A percentile compares a stretch with the other conserved stretches of the same genome.
phyloP scores from a whole-genome alignment of 2,329 filamentous ascomycete genomes.

The Aspergillus viridinutans region DNA sequence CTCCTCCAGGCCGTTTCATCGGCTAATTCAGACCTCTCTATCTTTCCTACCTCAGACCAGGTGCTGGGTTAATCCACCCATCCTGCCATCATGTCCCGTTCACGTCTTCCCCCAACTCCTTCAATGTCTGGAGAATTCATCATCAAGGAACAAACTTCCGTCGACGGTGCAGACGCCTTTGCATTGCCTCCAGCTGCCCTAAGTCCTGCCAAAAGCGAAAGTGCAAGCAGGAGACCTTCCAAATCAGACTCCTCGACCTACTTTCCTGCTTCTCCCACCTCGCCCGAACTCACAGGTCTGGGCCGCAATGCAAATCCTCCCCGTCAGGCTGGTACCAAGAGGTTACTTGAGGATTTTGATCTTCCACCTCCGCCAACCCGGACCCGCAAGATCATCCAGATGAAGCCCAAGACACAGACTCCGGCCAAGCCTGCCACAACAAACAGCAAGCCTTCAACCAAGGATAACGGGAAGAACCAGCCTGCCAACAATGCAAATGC shows the following conservation, averaged over 20 bases:
- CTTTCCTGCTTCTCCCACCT: conserved; percentile 32
- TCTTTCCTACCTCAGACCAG: neutral
- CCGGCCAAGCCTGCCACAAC: conserved; percentile 41
- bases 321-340: conserved; percentile 35
- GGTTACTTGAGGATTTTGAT: conserved; percentile 55
- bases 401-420: conserved; percentile 66
- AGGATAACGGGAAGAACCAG: conserved; percentile 20
- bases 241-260: conserved; percentile 25
- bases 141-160: conserved; percentile 31
- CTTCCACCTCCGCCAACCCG: conserved; percentile 89
- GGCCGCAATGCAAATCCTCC: conserved; percentile 20
- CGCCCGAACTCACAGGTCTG: conserved; percentile 24
- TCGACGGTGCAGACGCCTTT: conserved; percentile 31
- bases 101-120: conserved; percentile 34
- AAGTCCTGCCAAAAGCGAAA: conserved; percentile 20
- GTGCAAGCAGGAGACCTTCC: conserved; percentile 25
- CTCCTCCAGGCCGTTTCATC: conserved; percentile 1
- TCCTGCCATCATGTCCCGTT: conserved; percentile 27
- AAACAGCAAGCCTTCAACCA: conserved; percentile 17
- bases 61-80: neutral
- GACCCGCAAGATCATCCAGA: conserved; percentile 94
- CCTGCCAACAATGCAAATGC: conserved; percentile 12
- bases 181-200: conserved; percentile 35
- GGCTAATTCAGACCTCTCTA: neutral
- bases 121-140: conserved; percentile 37